phyloP scores from a whole-genome alignment of 345 rosid genomes.

The Mercurialis annua region DNA sequence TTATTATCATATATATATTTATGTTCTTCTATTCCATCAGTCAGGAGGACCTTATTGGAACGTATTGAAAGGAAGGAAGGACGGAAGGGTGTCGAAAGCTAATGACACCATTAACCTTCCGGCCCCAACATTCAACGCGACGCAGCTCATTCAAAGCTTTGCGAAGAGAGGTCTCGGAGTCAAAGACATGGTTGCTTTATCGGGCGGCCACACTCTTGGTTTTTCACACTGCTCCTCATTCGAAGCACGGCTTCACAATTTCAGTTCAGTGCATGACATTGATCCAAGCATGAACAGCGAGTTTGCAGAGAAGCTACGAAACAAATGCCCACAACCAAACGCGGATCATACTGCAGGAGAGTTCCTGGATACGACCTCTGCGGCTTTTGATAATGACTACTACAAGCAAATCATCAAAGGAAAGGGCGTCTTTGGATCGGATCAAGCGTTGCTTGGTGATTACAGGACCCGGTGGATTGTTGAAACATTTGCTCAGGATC shows the following conservation, averaged over 20 bases:
- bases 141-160: slow-evolving; percentile 71
- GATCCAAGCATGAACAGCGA: slow-evolving; percentile 60
- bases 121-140: slow-evolving; percentile 60
- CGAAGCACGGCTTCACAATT: slow-evolving; percentile 52
- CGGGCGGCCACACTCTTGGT: slow-evolving; percentile 78
- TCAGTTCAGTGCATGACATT: slow-evolving; percentile 46
- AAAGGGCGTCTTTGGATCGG: slow-evolving; percentile 66
- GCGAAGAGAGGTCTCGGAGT: slow-evolving; percentile 57
- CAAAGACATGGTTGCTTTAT: slow-evolving; percentile 74
- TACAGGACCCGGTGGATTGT: slow-evolving; percentile 59
- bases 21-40: slow-evolving; percentile 24
- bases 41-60: slow-evolving; percentile 75
- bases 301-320: slow-evolving; percentile 42
- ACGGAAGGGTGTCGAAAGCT: slow-evolving; percentile 65
- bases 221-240: slow-evolving; percentile 88
- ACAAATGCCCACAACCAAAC: slow-evolving; percentile 46
- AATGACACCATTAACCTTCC: slow-evolving; percentile 62
- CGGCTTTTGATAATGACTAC: slow-evolving; percentile 62
- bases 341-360: slow-evolving; percentile 53
- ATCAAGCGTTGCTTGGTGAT: slow-evolving; percentile 52
- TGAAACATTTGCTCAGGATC: slow-evolving; percentile 51
- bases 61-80: slow-evolving; percentile 74
- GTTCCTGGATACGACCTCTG: slow-evolving; percentile 51
- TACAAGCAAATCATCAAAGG: slow-evolving; percentile 54
- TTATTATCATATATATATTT: not conserved